A percentile compares a stretch with the other conserved stretches of the same genome.
These are phyloP conservation scores for Nigrospora osmanthi DNA, from an alignment of 2,329 filamentous ascomycete species.

Conservation along the genomic window DNA sequence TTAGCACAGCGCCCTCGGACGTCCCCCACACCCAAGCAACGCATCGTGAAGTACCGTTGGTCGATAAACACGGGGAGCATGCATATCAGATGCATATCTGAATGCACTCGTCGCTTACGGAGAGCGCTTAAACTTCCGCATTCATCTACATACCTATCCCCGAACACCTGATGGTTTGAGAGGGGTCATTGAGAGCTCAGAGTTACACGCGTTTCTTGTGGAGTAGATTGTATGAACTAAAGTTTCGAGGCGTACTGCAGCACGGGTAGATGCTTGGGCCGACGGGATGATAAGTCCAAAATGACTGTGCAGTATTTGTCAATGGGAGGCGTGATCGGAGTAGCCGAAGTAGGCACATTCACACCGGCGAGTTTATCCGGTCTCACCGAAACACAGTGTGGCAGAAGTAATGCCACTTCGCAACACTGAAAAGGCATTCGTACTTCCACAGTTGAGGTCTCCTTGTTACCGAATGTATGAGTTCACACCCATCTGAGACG, in stretches of 20 bases:
- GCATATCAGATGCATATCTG: background rate
- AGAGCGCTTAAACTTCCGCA: conserved; percentile 1
- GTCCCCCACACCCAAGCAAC: background rate
- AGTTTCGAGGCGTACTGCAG: background rate
- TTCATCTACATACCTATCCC: background rate
- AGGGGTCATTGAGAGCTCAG: background rate
- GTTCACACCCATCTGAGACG: too few relatives aligned
- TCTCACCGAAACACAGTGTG: too few relatives aligned
- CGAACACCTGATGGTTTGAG: background rate
- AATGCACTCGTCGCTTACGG: background rate
- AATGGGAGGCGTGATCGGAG: too few relatives aligned
- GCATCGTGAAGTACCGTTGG: background rate
- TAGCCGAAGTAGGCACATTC: too few relatives aligned
- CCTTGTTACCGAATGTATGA: too few relatives aligned
- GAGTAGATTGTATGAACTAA: background rate
- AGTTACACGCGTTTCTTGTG: background rate
- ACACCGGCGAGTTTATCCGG: too few relatives aligned
- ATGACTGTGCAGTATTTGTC: background rate
- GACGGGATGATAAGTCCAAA: background rate
- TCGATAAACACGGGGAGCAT: background rate
- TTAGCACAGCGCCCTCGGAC: background rate
- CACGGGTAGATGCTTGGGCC: too few relatives aligned
- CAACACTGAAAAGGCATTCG: too few relatives aligned
- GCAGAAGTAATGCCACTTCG: too few relatives aligned
- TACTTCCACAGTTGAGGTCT: too few relatives aligned